A percentile compares a stretch with the other conserved stretches of the same genome.
These are phyloP conservation scores for Massarina eburnea DNA, from an alignment of 2,329 filamentous ascomycete species.

Conservation along the genomic window DNA sequence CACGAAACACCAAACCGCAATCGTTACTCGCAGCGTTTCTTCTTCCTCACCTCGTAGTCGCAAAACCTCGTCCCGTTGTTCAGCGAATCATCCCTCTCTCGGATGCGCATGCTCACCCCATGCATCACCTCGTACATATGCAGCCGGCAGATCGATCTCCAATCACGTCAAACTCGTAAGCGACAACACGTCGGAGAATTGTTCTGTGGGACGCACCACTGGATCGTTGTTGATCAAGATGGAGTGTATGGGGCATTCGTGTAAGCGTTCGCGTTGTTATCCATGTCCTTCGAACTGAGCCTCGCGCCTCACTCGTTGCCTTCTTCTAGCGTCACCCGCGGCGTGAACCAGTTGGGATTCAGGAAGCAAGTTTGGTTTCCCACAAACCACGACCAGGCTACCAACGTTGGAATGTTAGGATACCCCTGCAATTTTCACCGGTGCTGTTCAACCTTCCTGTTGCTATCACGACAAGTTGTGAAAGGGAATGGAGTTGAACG, in stretches of 20 bases:
- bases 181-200: slow-evolving; percentile 2
- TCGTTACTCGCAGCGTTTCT: neutral
- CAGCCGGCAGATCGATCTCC: slow-evolving; percentile 5
- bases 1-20: neutral
- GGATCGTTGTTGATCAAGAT: neutral
- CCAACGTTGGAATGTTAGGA: neutral
- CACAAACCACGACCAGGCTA: neutral
- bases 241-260: neutral
- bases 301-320: neutral
- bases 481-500: neutral
- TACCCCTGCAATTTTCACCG: slow-evolving; percentile 3
- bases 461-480: neutral
- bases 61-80: too few species aligned
- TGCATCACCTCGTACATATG: neutral
- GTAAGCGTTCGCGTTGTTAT: neutral
- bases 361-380: neutral
- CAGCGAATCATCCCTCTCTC: too few species aligned
- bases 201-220: neutral
- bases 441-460: slow-evolving; percentile 4
- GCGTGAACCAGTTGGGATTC: neutral
- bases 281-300: neutral
- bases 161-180: neutral
- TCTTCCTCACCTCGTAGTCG: too few species aligned
- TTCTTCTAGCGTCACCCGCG: neutral
- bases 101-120: too few species aligned